These are phyloP conservation scores for Dinochytrium kinnereticum DNA, from an alignment of 371 early-diverging fungal species.

Conservation along the genomic window DNA sequence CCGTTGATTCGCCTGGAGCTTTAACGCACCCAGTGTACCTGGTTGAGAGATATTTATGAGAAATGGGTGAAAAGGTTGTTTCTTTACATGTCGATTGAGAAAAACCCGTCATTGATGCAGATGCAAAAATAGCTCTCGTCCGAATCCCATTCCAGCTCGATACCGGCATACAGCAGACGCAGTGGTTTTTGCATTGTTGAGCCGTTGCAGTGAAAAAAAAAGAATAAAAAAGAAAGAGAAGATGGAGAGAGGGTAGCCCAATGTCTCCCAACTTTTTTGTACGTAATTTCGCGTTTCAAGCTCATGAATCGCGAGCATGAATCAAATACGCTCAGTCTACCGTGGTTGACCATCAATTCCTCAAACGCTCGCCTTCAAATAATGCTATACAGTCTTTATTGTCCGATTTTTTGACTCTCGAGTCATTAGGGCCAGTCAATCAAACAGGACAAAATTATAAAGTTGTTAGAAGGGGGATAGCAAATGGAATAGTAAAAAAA, in stretches of 20 bases:
- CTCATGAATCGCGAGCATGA: no score
- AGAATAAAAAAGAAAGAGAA: not conserved
- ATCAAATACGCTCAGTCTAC: no score
- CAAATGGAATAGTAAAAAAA: not conserved
- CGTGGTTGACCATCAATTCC: no score
- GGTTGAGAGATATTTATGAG: slow-evolving; percentile 21
- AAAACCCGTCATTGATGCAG: slow-evolving; percentile 68
- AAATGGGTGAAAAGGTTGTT: not conserved
- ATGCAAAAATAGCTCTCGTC: slow-evolving; percentile 45
- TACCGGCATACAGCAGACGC: slow-evolving; percentile 36
- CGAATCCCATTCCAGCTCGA: slow-evolving; percentile 26
- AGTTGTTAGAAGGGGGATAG: not conserved
- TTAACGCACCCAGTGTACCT: not conserved
- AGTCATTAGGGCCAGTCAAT: not conserved
- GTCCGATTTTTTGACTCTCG: no score
- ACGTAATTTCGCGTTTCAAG: no score
- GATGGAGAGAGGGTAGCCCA: not conserved
- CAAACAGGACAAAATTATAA: not conserved
- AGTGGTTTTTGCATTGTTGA: slow-evolving; percentile 1
- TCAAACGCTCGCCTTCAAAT: no score
- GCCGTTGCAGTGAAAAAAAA: not conserved
- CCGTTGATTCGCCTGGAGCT: not conserved
- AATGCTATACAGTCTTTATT: no score
- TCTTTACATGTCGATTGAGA: slow-evolving; percentile 49
- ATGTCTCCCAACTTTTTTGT: no score